Conservation (phyloP, 441 rosid species). For the Dalechampia spathulata region DNA sequence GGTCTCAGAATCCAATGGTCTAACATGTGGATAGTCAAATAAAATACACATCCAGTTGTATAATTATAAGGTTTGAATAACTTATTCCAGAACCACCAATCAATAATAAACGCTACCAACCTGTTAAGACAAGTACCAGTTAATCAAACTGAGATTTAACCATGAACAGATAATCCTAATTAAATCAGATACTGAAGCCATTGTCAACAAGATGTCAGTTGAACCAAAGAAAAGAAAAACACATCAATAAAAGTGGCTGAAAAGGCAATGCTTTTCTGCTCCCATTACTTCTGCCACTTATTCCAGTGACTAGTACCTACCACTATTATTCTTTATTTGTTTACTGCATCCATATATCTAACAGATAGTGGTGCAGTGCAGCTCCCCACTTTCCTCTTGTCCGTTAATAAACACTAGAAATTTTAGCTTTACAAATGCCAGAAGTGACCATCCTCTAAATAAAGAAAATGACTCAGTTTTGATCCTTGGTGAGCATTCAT, state of each 20-base stretch:
- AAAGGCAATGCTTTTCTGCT: slow-evolving; percentile 6
- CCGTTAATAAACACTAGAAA: not conserved
- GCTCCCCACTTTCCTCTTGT: no score
- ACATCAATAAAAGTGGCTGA: no score
- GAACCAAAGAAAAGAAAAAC: no score
- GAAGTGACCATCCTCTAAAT: no score
- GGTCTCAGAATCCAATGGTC: slow-evolving; percentile 15
- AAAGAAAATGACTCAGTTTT: not conserved
- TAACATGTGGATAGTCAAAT: no score
- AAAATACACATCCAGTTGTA: no score
- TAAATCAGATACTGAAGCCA: slow-evolving; percentile 8
- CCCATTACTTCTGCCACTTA: not conserved
- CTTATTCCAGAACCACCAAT: no score
- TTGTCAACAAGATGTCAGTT: slow-evolving; percentile 1
- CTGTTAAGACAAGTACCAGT: not conserved
- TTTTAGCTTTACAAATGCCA: not conserved
- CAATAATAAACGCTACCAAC: no score
- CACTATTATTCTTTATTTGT: no score
- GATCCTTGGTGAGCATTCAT: no score
- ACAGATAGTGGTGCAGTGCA: no score
- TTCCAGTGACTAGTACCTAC: not conserved
- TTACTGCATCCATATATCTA: not conserved
- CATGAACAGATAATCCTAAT: slow-evolving; percentile 1
- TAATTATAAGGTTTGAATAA: no score
- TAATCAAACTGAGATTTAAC: slow-evolving; percentile 11